Conservation (phyloP, 1,284 basidiomycete genomes). For the Entoloma clypeatum region DNA sequence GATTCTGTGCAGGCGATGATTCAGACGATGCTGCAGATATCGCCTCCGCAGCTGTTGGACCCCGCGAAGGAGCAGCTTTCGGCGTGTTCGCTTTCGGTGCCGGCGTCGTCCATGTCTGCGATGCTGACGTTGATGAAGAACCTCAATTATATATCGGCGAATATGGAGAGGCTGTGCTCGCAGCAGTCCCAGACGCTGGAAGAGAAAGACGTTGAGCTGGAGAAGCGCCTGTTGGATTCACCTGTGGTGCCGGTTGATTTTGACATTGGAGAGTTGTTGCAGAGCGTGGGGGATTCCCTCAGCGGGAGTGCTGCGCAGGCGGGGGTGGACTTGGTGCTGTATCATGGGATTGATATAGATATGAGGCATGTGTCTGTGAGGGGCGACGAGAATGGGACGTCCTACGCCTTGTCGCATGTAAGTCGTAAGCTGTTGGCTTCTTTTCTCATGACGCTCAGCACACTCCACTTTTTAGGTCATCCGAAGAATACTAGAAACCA, state of each 20-base stretch:
- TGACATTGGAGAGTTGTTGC: constrained; percentile 46
- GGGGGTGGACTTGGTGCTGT: constrained; percentile 84
- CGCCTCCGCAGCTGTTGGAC: constrained; percentile 85
- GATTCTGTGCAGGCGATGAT: constrained; percentile 86
- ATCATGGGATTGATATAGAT: constrained; percentile 75
- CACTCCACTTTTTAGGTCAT: constrained; percentile 54
- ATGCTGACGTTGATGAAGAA: constrained; percentile 87
- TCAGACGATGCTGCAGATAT: constrained; percentile 84
- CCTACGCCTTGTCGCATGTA: constrained; percentile 81
- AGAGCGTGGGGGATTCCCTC: constrained; percentile 71
- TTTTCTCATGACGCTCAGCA: constrained; percentile 1
- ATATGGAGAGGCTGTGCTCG: constrained; percentile 54
- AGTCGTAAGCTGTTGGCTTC: constrained; percentile 31
- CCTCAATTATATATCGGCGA: constrained; percentile 85
- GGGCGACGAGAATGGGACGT: constrained; percentile 82
- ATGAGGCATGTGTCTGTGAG: constrained; percentile 81
- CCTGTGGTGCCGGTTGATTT: constrained; percentile 30
- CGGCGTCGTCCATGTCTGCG: constrained; percentile 82
- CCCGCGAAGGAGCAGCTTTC: constrained; percentile 90
- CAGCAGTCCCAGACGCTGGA: constrained; percentile 7
- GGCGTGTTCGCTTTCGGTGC: constrained; percentile 79
- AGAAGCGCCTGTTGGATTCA: constrained; percentile 1
- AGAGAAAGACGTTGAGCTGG: constrained; percentile 10
- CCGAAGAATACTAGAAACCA: constrained; percentile 74
- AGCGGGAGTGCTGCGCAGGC: constrained; percentile 80